Evolutionary conservation across 768 basidiomycete species (phyloP).

Genomic region (Arthromyces matolae): DNA sequence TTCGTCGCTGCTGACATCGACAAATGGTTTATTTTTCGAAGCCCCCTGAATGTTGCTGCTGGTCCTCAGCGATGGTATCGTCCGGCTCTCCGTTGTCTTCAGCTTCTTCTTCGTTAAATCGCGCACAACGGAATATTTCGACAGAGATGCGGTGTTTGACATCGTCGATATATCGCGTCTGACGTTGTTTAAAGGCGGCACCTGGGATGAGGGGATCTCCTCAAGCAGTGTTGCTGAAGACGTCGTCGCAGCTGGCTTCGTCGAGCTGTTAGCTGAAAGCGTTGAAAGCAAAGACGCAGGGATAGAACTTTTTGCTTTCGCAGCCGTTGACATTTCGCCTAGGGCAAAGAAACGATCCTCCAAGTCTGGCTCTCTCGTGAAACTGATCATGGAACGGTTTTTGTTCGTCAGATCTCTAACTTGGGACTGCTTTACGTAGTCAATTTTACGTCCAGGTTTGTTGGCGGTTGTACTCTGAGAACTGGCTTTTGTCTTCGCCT

Average conservation of each 20-base stretch:
- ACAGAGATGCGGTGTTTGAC: neutral
- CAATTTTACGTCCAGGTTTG: neutral
- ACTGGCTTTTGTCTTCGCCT: conserved; percentile 2
- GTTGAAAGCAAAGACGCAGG: neutral
- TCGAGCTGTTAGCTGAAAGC: too few species aligned
- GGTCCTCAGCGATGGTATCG: neutral
- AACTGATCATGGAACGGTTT: too few species aligned
- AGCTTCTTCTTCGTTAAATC: conserved; percentile 11
- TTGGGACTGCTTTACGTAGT: neutral
- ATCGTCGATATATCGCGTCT: neutral
- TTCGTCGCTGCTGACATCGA: conserved; percentile 1
- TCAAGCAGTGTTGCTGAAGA: too few species aligned
- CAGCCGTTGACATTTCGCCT: conserved; percentile 1
- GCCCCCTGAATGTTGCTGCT: too few species aligned
- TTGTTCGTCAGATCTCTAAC: conserved; percentile 21
- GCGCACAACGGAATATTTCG: neutral
- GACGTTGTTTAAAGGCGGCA: neutral
- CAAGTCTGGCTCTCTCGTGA: too few species aligned
- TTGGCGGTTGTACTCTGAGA: neutral
- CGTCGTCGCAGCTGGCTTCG: too few species aligned
- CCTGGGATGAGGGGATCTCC: too few species aligned
- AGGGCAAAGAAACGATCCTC: too few species aligned
- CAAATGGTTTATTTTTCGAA: neutral
- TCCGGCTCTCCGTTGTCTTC: neutral
- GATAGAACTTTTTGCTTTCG: neutral